phyloP scores from a whole-genome alignment of 1,284 basidiomycete species.

The Leccinum fallax region DNA sequence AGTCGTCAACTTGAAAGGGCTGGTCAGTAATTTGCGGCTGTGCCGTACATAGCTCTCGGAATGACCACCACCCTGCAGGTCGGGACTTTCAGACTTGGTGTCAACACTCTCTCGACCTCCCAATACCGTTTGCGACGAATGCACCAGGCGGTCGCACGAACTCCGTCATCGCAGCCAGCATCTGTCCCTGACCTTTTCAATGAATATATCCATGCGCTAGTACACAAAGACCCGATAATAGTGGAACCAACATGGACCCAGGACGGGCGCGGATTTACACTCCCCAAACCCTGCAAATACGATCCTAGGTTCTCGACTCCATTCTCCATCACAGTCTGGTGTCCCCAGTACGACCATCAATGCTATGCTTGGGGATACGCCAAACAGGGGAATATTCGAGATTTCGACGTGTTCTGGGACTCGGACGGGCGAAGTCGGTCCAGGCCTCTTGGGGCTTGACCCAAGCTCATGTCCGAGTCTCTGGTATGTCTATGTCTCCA shows the following conservation, averaged over 20 bases:
- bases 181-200: neutral
- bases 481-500: slow-evolving; percentile 37
- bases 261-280: neutral
- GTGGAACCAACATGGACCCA: neutral
- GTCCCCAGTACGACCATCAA: slow-evolving; percentile 46
- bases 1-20: no score
- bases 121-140: no score
- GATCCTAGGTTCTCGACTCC: neutral
- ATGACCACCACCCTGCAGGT: slow-evolving; percentile 1
- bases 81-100: slow-evolving; percentile 7
- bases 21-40: neutral
- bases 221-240: neutral
- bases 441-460: no score
- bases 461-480: slow-evolving; percentile 32
- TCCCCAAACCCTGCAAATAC: neutral
- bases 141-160: slow-evolving; percentile 26
- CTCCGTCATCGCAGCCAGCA: neutral
- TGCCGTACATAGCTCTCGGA: neutral
- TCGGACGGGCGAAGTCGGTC: no score
- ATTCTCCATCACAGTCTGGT: slow-evolving; percentile 13
- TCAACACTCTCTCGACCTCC: slow-evolving; percentile 3
- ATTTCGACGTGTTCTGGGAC: slow-evolving; percentile 44
- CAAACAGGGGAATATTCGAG: slow-evolving; percentile 44
- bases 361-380: slow-evolving; percentile 53
- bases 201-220: neutral